Base-by-base conservation (phyloP, 345 rosid species). In the Balakata baccata region DNA sequence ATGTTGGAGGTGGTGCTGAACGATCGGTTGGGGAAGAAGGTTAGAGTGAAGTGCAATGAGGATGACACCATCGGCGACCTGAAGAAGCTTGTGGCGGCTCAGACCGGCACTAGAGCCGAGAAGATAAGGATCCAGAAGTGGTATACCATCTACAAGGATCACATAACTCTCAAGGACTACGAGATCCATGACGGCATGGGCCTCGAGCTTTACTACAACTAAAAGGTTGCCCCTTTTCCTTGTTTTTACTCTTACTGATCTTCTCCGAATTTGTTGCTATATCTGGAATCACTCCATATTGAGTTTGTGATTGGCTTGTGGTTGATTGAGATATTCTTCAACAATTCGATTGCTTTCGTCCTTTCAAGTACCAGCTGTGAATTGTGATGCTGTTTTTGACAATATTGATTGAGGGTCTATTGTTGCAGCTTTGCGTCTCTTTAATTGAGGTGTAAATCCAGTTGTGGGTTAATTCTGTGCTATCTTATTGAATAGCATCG, bases 71-170 rank as follows among this genome's bases (percentile, higher is more conserved):
- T 79, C 75, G 82, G 83, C 29, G 85, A 82, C 68, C 78, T 82
- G 62, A 82, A 79, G 78, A 82, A 82, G 76, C 85, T 82, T 34
- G 80, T 79, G 64, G 85, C 82, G 29, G 85, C 85, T 1, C 82
- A 82, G 74, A 82, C 83, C 12, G 85, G 85, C 0, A 82, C 80
- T 37, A 74, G 89, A 41, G 74, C 86, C 0, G 84, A 86, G 69
- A 86, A 86, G 87, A 84, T 86, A 20, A 66, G 87, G 39, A 81
- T 84, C 64, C 84, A 84, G 79, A 84, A 84, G 75, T 84, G 86
- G 86, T 84, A 84, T 49, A 81, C 51, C 66, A 60, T 81, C 38
- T 84, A 84, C 57, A 84, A 84, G 41, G 82, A 79, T 66, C 82
- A 79, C 57, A 80, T 80, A 20, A 80, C 83, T 45, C 83, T 80